Base-by-base conservation (phyloP, 148 eudicot genomes). In the Silene uniflora region DNA sequence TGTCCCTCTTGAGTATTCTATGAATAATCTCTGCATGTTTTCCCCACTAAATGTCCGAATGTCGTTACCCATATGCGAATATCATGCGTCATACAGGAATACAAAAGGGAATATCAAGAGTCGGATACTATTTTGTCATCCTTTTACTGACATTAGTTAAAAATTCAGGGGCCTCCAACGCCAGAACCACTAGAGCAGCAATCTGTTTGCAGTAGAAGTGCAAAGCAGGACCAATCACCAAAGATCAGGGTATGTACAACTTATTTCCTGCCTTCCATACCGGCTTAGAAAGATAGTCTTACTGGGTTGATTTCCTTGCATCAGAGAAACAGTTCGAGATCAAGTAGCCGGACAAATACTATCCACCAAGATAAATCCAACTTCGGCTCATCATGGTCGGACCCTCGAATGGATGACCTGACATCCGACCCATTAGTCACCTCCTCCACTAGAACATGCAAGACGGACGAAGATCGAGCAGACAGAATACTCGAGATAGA, bases 101-200 rank as follows among this genome's bases (percentile, higher is more conserved):
- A 35, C 42, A 3, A 5, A 3, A 35, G 7, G 44, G 44, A 39
- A 39, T 39, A 39, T 39, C 10, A 35, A 35, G 4, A 2, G 10
- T 39, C 44, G 44, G 8, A 39, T 39, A 9, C 2, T 39, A 39
- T 39, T 39, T 39, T 39, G 44, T 39, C 44, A 6, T 39, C 44
- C 9, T 39, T 39, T 39, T 39, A 3, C 39, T 5, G 10, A 21
- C 32, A 56, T 54, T 71, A n/a, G n/a, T 25, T 80, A 6, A 27
- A 59, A 77, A 19, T 79, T 24, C 63, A 93, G 98, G 96, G 87
- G 21, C 98, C 98, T 44, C 83, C 85, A 69, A 93, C 98, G 32
- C 98, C 98, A 39, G 98, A 93, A 72, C 91, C 88, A 80, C 80
- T 77, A 64, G 96, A 93, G 79, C 89, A 79, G 44, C 44, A 39